Evolutionary conservation across 306 rosid genomes (phyloP), one percentile per base, ranked within the genome.

Genomic region (Fragaria ananassa): DNA sequence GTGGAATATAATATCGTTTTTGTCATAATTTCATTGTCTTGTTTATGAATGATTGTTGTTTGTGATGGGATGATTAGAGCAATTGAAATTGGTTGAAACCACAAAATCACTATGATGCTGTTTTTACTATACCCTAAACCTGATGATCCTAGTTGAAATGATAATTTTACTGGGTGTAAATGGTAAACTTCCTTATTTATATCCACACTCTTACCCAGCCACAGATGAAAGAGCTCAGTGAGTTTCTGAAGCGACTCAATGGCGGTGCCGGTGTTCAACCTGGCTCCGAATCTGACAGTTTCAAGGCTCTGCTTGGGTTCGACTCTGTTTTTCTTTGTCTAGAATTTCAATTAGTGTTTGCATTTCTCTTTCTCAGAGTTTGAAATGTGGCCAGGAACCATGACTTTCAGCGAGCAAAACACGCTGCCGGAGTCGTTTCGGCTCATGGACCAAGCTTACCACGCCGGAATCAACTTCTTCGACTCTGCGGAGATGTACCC

Each of bases 401-500:
- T 91, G 98, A 93, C 97, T 18, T 91, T 93, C 77, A 97, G 97
- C 42, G 93, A 92, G 90, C 97, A 95, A 78, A 92, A 88, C 86
- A 80, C 87, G 8, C 25, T 84, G 61, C 47, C 72, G 1, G 81
- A 95, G 77, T 95, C 93, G 2, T 86, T 84, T 90, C 80, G 82
- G 10, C 93, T 94, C 80, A 91, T 94, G 4, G 97, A 89, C 45
- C 75, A 82, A 72, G 97, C 97, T 61, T 86, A 82, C 58, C 70
- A 77, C 41, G 84, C 89, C 41, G 97, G 97, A 67, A 85, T 92
- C 83, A 90, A 92, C 86, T 94, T 94, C 85, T 94, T 94, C 71
- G 97, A 94, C 87, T 83, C 96, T 0, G 98, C 97, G 7, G 97
- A 94, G 87, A 94, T 92, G 98, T 91, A 94, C 68, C 96, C 98